These are phyloP conservation scores for Clonostachys chloroleuca DNA, from an alignment of 2,329 filamentous ascomycete species.

Conservation along the genomic window DNA sequence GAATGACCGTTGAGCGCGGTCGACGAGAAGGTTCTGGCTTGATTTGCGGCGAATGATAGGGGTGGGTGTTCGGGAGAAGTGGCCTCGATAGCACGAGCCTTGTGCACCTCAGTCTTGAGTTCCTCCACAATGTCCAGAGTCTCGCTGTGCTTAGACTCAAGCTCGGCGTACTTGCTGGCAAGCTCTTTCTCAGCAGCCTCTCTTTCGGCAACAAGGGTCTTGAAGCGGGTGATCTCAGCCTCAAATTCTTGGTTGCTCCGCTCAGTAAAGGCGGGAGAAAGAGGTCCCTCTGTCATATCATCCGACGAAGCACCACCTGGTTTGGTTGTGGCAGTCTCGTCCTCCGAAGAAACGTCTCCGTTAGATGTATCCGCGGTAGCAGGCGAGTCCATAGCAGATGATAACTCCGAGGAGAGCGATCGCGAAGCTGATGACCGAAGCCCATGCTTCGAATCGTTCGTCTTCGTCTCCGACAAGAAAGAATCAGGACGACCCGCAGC, in stretches of 20 bases:
- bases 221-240: conserved; percentile 68
- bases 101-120: conserved; percentile 80
- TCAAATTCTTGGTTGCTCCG: conserved; percentile 35
- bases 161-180: conserved; percentile 72
- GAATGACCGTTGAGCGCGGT: conserved; percentile 88
- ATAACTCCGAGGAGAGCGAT: conserved; percentile 91
- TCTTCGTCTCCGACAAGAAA: conserved; percentile 77
- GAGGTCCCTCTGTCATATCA: conserved; percentile 25
- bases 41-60: conserved; percentile 91
- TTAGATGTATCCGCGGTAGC: conserved; percentile 60
- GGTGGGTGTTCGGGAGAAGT: conserved; percentile 58
- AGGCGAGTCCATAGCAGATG: conserved; percentile 76
- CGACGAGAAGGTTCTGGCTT: conserved; percentile 84
- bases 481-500: conserved; percentile 57
- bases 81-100: conserved; percentile 60
- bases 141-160: conserved; percentile 78
- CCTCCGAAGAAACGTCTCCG: conserved; percentile 37
- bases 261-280: conserved; percentile 2
- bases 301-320: conserved; percentile 26
- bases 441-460: conserved; percentile 64
- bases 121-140: conserved; percentile 84
- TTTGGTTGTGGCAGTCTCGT: conserved; percentile 40
- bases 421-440: conserved; percentile 68
- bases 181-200: conserved; percentile 71
- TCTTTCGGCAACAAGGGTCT: conserved; percentile 68